Percentiles rank a stretch among this genome's conserved stretches.
These are phyloP conservation scores for Stagonosporopsis tanaceti DNA, from an alignment of 2,329 filamentous ascomycete species.

Conservation along the genomic window DNA sequence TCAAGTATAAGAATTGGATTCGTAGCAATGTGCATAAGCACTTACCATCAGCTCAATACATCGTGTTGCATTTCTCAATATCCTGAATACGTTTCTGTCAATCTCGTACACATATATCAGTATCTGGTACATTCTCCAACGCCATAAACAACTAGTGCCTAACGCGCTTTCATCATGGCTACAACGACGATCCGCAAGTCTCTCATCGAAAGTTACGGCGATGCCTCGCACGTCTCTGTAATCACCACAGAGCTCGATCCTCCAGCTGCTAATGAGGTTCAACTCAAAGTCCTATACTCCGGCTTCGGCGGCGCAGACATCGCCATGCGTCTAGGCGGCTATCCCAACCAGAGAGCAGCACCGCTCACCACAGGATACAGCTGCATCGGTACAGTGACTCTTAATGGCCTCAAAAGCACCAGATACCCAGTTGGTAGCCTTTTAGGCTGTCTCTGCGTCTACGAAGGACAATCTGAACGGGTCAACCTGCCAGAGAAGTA, in stretches of 20 bases:
- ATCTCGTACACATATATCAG: background rate
- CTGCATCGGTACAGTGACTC: slow-evolving; percentile 55
- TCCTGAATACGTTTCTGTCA: background rate
- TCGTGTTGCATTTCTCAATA: background rate
- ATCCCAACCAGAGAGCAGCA: slow-evolving; percentile 56
- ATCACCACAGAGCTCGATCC: slow-evolving; percentile 49
- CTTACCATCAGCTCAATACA: background rate
- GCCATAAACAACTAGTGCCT: background rate
- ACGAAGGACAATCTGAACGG: slow-evolving; percentile 53
- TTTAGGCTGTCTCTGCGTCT: slow-evolving; percentile 40
- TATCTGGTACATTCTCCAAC: too few species aligned
- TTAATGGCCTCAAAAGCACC: slow-evolving; percentile 46
- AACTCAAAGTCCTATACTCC: slow-evolving; percentile 57
- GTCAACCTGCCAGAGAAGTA: slow-evolving; percentile 59
- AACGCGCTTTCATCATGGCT: slow-evolving; percentile 27
- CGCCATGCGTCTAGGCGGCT: slow-evolving; percentile 60
- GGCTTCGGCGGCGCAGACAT: slow-evolving; percentile 60
- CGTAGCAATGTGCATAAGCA: background rate
- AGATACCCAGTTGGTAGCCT: slow-evolving; percentile 37
- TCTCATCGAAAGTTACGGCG: slow-evolving; percentile 55
- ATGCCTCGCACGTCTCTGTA: slow-evolving; percentile 49
- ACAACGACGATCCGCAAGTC: slow-evolving; percentile 55
- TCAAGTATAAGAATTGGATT: slow-evolving; percentile 2
- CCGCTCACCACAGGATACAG: slow-evolving; percentile 61
- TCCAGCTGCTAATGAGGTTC: slow-evolving; percentile 56